These are phyloP conservation scores for Penstemon newberryi DNA, from an alignment of 257 asterid genomes.

Conservation along the genomic window DNA sequence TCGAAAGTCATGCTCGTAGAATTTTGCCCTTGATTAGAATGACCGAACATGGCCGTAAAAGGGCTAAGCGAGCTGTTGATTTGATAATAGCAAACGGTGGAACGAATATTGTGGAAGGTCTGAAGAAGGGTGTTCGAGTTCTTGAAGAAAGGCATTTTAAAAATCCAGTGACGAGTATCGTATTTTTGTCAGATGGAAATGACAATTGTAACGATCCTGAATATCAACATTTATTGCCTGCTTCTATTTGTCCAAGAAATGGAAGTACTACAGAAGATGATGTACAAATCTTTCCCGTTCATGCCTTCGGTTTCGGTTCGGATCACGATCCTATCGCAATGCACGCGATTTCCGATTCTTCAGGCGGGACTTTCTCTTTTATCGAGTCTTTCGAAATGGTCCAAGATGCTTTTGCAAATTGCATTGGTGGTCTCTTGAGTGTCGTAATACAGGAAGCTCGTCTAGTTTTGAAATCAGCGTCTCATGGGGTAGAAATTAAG, in stretches of 20 bases:
- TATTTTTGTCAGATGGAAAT: slow-evolving; percentile 35
- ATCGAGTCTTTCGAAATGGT: slow-evolving; percentile 20
- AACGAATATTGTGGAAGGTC: slow-evolving; percentile 33
- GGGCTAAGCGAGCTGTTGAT: slow-evolving; percentile 19
- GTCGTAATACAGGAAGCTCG: slow-evolving; percentile 13
- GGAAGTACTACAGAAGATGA: background rate
- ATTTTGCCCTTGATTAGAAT: slow-evolving; percentile 23
- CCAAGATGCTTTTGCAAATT: slow-evolving; percentile 28
- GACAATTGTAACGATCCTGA: slow-evolving; percentile 12
- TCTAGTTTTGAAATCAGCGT: slow-evolving; percentile 15
- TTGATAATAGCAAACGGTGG: slow-evolving; percentile 13
- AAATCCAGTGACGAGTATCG: slow-evolving; percentile 37
- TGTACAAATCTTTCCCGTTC: slow-evolving; percentile 11
- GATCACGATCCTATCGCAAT: slow-evolving; percentile 28
- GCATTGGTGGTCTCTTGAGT: slow-evolving; percentile 29
- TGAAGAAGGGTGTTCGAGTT: slow-evolving; percentile 30
- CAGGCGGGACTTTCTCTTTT: slow-evolving; percentile 28
- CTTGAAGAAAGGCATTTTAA: slow-evolving; percentile 27
- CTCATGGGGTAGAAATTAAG: slow-evolving; percentile 22
- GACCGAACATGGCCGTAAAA: slow-evolving; percentile 22
- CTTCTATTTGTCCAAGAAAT: slow-evolving; percentile 20
- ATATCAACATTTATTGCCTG: slow-evolving; percentile 20
- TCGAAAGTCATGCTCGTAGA: slow-evolving; percentile 21
- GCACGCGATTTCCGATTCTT: slow-evolving; percentile 28
- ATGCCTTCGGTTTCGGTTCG: slow-evolving; percentile 27